A percentile compares a stretch with the other conserved stretches of the same genome.
phyloP scores from a whole-genome alignment of 2,329 filamentous ascomycete species.

The Zalaria sp. region DNA sequence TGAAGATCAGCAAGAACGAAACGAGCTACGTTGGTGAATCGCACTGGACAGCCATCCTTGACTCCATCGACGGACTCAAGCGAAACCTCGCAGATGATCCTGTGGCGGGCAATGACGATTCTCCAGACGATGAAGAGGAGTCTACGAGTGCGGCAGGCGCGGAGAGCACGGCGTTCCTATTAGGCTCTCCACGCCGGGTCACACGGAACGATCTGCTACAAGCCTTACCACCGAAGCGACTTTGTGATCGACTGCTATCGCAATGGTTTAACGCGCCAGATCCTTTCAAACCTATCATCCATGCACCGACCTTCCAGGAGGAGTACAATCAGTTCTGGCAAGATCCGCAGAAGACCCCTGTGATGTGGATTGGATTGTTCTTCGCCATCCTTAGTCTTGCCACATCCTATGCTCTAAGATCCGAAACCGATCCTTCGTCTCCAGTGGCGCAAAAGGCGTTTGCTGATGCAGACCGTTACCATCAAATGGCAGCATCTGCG shows the following conservation, averaged over 20 bases:
- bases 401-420: constrained; percentile 14
- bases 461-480: constrained; percentile 12
- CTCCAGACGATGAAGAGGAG: constrained; percentile 6
- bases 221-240: constrained; percentile 16
- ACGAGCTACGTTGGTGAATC: constrained; percentile 71
- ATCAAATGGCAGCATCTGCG: constrained; percentile 16
- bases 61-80: constrained; percentile 36
- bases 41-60: constrained; percentile 68
- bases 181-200: constrained; percentile 5
- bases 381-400: constrained; percentile 33
- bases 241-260: constrained; percentile 15
- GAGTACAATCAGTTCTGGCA: constrained; percentile 34
- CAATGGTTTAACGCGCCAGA: constrained; percentile 21
- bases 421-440: constrained; percentile 9
- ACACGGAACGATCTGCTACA: constrained; percentile 17
- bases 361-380: constrained; percentile 33
- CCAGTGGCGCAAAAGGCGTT: constrained; percentile 7
- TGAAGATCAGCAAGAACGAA: constrained; percentile 64
- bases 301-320: constrained; percentile 30
- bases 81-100: constrained; percentile 15
- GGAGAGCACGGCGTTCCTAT: constrained; percentile 2
- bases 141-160: constrained; percentile 1
- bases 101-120: constrained; percentile 6
- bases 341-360: constrained; percentile 20
- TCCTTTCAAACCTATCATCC: constrained; percentile 43